phyloP scores from a whole-genome alignment of 2,329 filamentous ascomycete genomes.

The Neopestalotiopsis sp. region DNA sequence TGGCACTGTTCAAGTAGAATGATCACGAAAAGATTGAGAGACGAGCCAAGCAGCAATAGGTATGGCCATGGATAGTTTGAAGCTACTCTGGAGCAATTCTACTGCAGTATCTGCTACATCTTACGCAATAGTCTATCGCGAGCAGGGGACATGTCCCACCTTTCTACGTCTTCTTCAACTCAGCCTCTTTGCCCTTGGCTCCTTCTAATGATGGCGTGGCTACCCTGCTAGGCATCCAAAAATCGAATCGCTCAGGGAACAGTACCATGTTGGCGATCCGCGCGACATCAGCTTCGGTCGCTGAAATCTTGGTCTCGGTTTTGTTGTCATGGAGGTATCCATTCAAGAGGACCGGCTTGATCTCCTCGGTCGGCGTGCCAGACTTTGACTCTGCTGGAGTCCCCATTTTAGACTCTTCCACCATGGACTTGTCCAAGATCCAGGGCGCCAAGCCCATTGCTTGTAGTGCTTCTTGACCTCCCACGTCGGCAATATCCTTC shows the following conservation, averaged over 20 bases:
- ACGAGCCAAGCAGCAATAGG: not conserved
- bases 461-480: slow-evolving; percentile 54
- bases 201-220: slow-evolving; percentile 17
- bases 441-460: slow-evolving; percentile 65
- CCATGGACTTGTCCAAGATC: slow-evolving; percentile 42
- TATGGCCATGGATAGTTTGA: not conserved
- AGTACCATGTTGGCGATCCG: slow-evolving; percentile 61
- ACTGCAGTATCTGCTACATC: not conserved
- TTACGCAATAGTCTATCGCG: not conserved
- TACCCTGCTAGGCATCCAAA: slow-evolving; percentile 47
- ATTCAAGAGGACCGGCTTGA: slow-evolving; percentile 25
- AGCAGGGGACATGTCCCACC: not conserved
- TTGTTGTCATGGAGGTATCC: slow-evolving; percentile 29
- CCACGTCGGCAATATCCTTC: slow-evolving; percentile 55
- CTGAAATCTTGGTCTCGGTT: slow-evolving; percentile 33
- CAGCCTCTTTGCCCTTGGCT: slow-evolving; percentile 16
- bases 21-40: no score
- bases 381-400: slow-evolving; percentile 24
- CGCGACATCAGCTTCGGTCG: slow-evolving; percentile 57
- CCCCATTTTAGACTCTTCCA: slow-evolving; percentile 21
- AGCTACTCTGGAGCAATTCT: not conserved
- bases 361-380: slow-evolving; percentile 25
- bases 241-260: slow-evolving; percentile 57
- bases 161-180: slow-evolving; percentile 6
- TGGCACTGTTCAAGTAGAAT: no score